These are phyloP conservation scores for Ganoderma leucocontextum DNA, from an alignment of 1,284 basidiomycete species.

Conservation along the genomic window DNA sequence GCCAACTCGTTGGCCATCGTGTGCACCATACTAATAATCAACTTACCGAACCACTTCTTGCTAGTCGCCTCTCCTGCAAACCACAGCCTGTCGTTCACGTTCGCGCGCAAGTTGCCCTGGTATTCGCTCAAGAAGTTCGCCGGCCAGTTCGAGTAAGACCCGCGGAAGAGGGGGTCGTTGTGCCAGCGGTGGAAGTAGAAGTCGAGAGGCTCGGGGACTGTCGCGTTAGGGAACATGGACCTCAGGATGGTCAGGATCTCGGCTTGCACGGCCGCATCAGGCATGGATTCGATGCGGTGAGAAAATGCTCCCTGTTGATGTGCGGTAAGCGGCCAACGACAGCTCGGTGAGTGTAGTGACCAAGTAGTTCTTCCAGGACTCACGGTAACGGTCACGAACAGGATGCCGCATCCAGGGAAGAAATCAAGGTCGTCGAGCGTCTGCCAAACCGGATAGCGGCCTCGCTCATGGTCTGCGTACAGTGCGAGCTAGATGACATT, in stretches of 20 bases:
- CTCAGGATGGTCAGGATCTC: slow-evolving; percentile 65
- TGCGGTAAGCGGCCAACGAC: neutral
- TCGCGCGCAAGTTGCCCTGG: slow-evolving; percentile 64
- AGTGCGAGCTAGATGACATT: slow-evolving; percentile 56
- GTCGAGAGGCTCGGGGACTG: slow-evolving; percentile 58
- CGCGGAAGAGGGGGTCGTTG: slow-evolving; percentile 64
- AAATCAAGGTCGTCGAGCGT: slow-evolving; percentile 67
- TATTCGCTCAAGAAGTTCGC: slow-evolving; percentile 61
- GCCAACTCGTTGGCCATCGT: neutral
- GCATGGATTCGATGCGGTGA: slow-evolving; percentile 62
- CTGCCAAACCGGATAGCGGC: slow-evolving; percentile 77
- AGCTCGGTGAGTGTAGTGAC: neutral
- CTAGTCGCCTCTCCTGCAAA: slow-evolving; percentile 74
- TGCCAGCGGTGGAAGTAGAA: slow-evolving; percentile 69
- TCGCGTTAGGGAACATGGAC: slow-evolving; percentile 63
- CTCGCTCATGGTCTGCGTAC: slow-evolving; percentile 72
- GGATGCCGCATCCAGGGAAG: slow-evolving; percentile 66
- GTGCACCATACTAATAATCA: neutral
- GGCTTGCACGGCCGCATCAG: slow-evolving; percentile 55
- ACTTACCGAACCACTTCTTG: slow-evolving; percentile 61
- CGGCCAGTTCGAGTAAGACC: slow-evolving; percentile 77
- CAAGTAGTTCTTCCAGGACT: slow-evolving; percentile 25
- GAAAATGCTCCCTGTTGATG: slow-evolving; percentile 60
- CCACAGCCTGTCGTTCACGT: slow-evolving; percentile 60
- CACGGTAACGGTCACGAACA: slow-evolving; percentile 74